Evolutionary conservation across 805 yeast genomes (phyloP).

Genomic region (Candida manassasensis): DNA sequence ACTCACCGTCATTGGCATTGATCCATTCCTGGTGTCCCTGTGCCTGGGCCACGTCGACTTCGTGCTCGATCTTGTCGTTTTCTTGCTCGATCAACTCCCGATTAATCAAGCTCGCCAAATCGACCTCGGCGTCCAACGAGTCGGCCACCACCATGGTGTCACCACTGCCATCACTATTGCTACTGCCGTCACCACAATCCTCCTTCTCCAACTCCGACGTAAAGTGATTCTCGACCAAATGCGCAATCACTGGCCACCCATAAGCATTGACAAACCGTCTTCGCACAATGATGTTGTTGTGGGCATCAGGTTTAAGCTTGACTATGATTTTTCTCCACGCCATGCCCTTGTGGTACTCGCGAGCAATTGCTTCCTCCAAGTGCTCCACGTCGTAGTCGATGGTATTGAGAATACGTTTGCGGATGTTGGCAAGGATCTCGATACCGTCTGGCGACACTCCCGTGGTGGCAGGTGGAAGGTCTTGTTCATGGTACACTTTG

Average conservation of each 20-base stretch:
- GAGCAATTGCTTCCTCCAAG: constrained; percentile 76
- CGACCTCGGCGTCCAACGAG: constrained; percentile 24
- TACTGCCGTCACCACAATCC: constrained; percentile 9
- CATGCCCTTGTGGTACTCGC: constrained; percentile 81
- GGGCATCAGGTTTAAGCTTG: constrained; percentile 86
- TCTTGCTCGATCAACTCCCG: constrained; percentile 34
- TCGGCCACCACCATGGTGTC: constrained; percentile 11
- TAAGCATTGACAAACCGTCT: constrained; percentile 87
- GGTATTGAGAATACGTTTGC: constrained; percentile 19
- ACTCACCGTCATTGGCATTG: constrained; percentile 35
- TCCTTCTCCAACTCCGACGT: constrained; percentile 13
- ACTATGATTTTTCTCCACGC: constrained; percentile 91
- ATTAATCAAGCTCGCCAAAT: constrained; percentile 24
- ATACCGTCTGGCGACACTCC: background rate
- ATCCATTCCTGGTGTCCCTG: constrained; percentile 45
- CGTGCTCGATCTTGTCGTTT: constrained; percentile 29
- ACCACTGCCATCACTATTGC: too few relatives aligned
- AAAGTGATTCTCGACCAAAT: constrained; percentile 69
- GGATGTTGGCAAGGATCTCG: constrained; percentile 10
- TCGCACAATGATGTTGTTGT: constrained; percentile 85
- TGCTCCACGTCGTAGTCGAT: constrained; percentile 37
- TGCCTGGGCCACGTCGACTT: constrained; percentile 12
- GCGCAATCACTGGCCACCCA: constrained; percentile 93
- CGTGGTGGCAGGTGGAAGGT: constrained; percentile 44
- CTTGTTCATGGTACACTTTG: constrained; percentile 59